Percentiles rank a stretch among this genome's conserved stretches.
phyloP scores from a whole-genome alignment of 805 yeast species.

The Debaryomyces prosopidis region DNA sequence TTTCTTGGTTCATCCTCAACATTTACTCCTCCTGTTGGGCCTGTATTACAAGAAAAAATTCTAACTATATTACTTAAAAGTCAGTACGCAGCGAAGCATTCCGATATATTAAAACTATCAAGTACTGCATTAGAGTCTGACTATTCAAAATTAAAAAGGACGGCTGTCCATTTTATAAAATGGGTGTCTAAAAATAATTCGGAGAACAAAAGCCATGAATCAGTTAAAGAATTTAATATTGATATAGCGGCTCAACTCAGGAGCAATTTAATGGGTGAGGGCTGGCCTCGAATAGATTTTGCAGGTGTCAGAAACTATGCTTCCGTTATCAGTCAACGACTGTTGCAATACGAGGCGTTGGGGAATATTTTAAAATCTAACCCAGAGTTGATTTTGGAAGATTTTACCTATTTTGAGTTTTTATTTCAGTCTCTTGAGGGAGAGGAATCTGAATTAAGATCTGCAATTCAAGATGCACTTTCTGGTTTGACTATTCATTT shows the following conservation, averaged over 20 bases:
- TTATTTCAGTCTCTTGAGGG: slow-evolving; percentile 67
- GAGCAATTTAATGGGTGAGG: slow-evolving; percentile 52
- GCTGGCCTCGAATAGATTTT: slow-evolving; percentile 54
- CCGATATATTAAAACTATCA: slow-evolving; percentile 48
- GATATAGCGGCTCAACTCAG: slow-evolving; percentile 55
- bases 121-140: slow-evolving; percentile 62
- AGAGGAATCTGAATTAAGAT: slow-evolving; percentile 61
- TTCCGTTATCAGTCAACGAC: slow-evolving; percentile 46
- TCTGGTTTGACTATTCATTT: slow-evolving; percentile 57
- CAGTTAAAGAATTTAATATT: slow-evolving; percentile 28
- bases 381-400: slow-evolving; percentile 39
- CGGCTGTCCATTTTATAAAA: slow-evolving; percentile 62
- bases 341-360: slow-evolving; percentile 73
- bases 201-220: background rate
- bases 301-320: slow-evolving; percentile 37
- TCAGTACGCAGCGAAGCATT: slow-evolving; percentile 45
- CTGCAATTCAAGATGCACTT: slow-evolving; percentile 71
- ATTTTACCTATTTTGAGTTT: slow-evolving; percentile 59
- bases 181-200: slow-evolving; percentile 41
- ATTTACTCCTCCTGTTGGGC: slow-evolving; percentile 53
- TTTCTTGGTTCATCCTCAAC: slow-evolving; percentile 49
- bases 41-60: slow-evolving; percentile 57
- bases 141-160: slow-evolving; percentile 50
- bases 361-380: slow-evolving; percentile 61
- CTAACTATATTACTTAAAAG: slow-evolving; percentile 53